phyloP scores from a whole-genome alignment of 768 basidiomycete species.

The Kwoniella europaea region DNA sequence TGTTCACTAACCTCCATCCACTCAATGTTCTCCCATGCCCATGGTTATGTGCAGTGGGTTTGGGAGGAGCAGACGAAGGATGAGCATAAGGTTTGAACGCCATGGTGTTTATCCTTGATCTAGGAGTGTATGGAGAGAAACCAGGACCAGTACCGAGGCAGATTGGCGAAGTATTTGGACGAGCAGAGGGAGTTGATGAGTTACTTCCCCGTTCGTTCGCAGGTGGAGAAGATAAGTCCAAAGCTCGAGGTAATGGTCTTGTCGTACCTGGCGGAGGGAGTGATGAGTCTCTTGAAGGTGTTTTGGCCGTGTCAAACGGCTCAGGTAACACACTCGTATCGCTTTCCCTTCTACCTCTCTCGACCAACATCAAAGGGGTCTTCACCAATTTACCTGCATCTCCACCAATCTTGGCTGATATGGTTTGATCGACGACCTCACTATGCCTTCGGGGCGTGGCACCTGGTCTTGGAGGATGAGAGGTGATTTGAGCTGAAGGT shows the following conservation, averaged over 20 bases:
- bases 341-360: background rate
- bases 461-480: background rate
- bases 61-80: background rate
- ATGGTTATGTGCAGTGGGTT: background rate
- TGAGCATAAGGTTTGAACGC: conserved; percentile 22
- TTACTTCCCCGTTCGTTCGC: background rate
- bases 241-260: background rate
- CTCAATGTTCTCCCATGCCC: background rate
- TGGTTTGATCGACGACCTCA: background rate
- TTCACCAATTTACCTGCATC: background rate
- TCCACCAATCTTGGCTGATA: background rate
- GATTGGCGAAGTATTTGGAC: background rate
- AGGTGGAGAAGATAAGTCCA: background rate
- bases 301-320: background rate
- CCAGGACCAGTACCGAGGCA: background rate
- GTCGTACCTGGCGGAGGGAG: background rate
- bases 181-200: too few relatives aligned
- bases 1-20: background rate
- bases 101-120: background rate
- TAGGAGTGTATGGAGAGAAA: conserved; percentile 5
- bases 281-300: background rate
- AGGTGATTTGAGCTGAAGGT: background rate
- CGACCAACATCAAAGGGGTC: background rate
- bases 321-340: background rate
- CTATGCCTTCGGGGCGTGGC: background rate